These are phyloP conservation scores for Pyricularia grisea DNA, from an alignment of 2,329 filamentous ascomycete species.

Conservation along the genomic window DNA sequence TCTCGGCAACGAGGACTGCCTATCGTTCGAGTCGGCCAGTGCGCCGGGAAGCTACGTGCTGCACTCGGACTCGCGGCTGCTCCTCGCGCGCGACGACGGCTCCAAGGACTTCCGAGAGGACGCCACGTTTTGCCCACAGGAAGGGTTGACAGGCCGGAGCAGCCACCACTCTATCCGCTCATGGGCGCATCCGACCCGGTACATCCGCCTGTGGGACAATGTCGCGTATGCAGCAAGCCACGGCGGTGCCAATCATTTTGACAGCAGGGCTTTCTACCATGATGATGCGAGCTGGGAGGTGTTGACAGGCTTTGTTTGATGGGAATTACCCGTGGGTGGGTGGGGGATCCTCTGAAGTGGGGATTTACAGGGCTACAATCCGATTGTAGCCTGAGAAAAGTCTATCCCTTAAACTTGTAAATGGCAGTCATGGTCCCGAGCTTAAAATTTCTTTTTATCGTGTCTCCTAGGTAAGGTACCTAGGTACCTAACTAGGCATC, in stretches of 20 bases:
- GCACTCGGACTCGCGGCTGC: constrained; percentile 43
- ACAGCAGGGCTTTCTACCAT: constrained; percentile 36
- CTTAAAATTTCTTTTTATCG: too few relatives aligned
- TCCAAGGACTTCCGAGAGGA: constrained; percentile 49
- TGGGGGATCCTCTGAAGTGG: background rate
- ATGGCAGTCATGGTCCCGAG: too few relatives aligned
- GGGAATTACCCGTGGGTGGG: background rate
- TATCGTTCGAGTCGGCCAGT: constrained; percentile 52
- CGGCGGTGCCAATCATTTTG: constrained; percentile 46
- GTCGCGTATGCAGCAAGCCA: constrained; percentile 39
- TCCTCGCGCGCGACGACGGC: constrained; percentile 39
- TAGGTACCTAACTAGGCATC: too few relatives aligned
- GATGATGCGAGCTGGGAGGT: constrained; percentile 45
- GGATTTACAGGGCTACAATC: background rate
- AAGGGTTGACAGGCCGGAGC: constrained; percentile 33
- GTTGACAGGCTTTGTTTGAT: constrained; percentile 28
- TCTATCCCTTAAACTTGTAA: too few relatives aligned
- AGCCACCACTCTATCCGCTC: constrained; percentile 41
- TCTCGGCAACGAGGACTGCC: constrained; percentile 46
- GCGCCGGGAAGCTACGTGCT: constrained; percentile 49
- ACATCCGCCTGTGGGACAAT: constrained; percentile 38
- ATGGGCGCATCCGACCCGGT: constrained; percentile 53
- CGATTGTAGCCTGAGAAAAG: too few relatives aligned
- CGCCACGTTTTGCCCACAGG: constrained; percentile 51
- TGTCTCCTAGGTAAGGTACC: too few relatives aligned